Evolutionary conservation across 352 stramenopile species (phyloP), one percentile per base, ranked within the genome.

Genomic region (Peronospora belbahrii): DNA sequence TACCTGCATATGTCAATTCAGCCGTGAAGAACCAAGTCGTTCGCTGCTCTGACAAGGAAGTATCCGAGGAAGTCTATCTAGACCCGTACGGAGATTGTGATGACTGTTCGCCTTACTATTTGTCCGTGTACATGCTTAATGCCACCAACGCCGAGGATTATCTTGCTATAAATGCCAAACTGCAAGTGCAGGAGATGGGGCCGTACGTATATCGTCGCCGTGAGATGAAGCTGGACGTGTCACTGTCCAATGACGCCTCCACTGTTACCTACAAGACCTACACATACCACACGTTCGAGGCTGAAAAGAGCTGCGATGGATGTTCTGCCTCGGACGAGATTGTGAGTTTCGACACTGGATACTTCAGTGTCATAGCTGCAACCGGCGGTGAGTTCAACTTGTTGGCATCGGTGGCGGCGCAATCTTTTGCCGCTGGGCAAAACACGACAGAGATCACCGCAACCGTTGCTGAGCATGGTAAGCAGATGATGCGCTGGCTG

Each of bases 71-170:
- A 23, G 40, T 34, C 9, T 89, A 74, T 44, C 51, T 55, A 3
- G 75, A 87, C 46, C 47, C 48, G 31, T 87, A 84, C 59, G 70
- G 74, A 50, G 73, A 89, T 64, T 89, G 78, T 50, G 61, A 83
- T 9, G 73, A 84, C 48, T 89, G 78, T 59, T 71, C 66, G 52
- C 78, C 78, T 14, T 87, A 83, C 69, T 89, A 86, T 59, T 62
- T 74, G 27, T 70, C 54, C 18, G 30, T 86, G 6, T 69, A 64
- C 50, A 72, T 86, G 68, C 68, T 87, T 49, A 89, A 89, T 62
- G 75, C 74, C 37, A 87, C 73, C 47, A 89, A 87, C 62, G 70
- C 74, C 18, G 68, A 85, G 47, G 70, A 60, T 2, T 74, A 76
- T 36, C 49, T 89, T 2, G 50, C 58, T 27, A 65, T 53, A 23